Conservation (phyloP, 2,329 filamentous ascomycete genomes). For the Penicillium sp. region DNA sequence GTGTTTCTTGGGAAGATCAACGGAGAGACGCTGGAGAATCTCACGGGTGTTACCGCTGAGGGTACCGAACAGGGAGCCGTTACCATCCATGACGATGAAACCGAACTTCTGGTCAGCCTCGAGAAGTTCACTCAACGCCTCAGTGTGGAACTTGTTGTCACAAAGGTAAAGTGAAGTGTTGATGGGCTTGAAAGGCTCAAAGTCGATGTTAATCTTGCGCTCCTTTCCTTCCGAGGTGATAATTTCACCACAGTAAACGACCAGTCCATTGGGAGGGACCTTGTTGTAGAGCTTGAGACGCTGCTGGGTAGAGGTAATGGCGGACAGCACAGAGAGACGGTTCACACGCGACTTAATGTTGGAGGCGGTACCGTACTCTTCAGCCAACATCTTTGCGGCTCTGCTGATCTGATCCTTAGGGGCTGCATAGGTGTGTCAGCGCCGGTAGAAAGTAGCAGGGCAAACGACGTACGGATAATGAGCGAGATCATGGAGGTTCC, state of each 20-base stretch:
- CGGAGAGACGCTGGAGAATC: conserved; percentile 95
- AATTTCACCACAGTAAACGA: conserved; percentile 99
- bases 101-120: conserved; percentile 99
- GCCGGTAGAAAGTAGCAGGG: conserved; percentile 7
- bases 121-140: conserved; percentile 92
- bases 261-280: conserved; percentile 94
- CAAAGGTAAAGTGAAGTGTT: conserved; percentile 99
- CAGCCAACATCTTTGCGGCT: conserved; percentile 98
- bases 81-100: conserved; percentile 99
- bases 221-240: conserved; percentile 98
- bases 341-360: conserved; percentile 99
- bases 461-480: conserved; percentile 80
- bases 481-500: conserved; percentile 99
- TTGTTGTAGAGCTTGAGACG: conserved; percentile 99
- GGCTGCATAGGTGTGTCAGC: conserved; percentile 55
- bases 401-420: conserved; percentile 98
- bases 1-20: conserved; percentile 99
- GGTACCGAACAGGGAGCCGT: conserved; percentile 95
- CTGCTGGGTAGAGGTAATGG: conserved; percentile 98
- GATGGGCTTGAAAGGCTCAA: conserved; percentile 99
- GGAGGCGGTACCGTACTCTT: conserved; percentile 99
- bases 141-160: conserved; percentile 99
- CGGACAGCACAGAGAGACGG: conserved; percentile 93
- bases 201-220: conserved; percentile 99
- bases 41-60: conserved; percentile 97